Base-by-base conservation (phyloP, 1,139 yeast genomes). In the Suhomyces maxii region DNA sequence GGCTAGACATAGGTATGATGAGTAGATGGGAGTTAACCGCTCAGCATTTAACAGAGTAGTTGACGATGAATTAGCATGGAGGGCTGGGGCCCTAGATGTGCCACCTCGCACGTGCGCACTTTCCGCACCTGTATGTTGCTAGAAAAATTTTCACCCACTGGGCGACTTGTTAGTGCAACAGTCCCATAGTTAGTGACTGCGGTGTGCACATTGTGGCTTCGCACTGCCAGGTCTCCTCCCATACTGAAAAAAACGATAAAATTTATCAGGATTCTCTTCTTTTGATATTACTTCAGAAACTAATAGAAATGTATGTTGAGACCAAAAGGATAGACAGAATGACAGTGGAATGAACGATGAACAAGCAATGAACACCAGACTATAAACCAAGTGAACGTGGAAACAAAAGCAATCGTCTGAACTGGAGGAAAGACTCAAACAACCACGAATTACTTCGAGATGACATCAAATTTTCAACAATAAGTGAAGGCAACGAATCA, bases 271-370 rank as follows among this genome's bases (percentile, higher is more conserved):
- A 37, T 43, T 39, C 40, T 40, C 45, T 50, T 47, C 52, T 50
- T 44, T 41, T 49, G 45, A 44, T 33, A 38, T 41, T 39, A 48
- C 50, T 46, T 41, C 48, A 52, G 50, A 49, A 54, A 49, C 47
- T 44, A 53, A 45, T 44, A 50, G 51, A 53, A 51, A 54, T 54
- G 57, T 54, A 54, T 53, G 57, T 54, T 49, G 33, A 40, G 37
- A 45, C 31, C 36, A 30, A 26, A 41, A 36, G n/a, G n/a, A 28
- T 9, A 28, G 34, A 26, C 23, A 32, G 41, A 40, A 34, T 43
- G 32, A 31, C n/a, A 28, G 14, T 31, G 37, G 33, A 26, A 25
- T 12, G 32, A 33, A 37, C 18, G 37, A 30, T 26, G 31, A 26
- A 33, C 30, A 28, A 28, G 31, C 23, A 18, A 4, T 18, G 23